Base-by-base conservation (phyloP, 495 filamentous ascomycete genomes). In the Aspergillus steynii region DNA sequence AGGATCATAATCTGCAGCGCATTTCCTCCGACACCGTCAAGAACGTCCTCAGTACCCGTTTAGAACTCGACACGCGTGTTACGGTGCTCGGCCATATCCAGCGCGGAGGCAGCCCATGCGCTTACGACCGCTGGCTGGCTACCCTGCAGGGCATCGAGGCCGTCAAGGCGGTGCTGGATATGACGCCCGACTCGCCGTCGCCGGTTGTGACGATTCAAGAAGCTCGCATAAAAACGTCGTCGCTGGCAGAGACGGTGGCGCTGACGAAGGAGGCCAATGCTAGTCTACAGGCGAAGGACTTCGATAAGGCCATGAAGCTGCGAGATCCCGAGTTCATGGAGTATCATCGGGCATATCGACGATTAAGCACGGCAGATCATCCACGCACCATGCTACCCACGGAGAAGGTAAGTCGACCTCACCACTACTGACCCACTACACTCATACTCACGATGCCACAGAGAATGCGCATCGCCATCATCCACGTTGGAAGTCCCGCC, bases 61-160 rank as follows among this genome's bases (percentile, higher is more conserved):
- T 95, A 12, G 85, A 81, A 20, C 81, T 98, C 46, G 94, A 98
- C 69, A 97, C 95, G 12, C 82, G 94, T 62, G 90, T 96, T 66
- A 97, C 94, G 0, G 96, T 94, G 2, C 84, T 98, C 7, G 94
- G 94, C 6, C 94, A 98, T 68, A 93, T 96, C 12, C 94, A 98
- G 73, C 83, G 94, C 70, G 94, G 94, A 65, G 94, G 94, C 15
- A 84, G 86, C 6, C 89, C 94, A 4, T 92, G 91, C 62, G 91
- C 93, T 3, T 97, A 96, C 69, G 94, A 98, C 76, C 86, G 94
- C 57, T 93, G 92, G 84, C 84, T 98, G 3, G 87, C 90, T 1
- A 97, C 94, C 0, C 74, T 97, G 15, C 94, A 98, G 71, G 94
- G 94, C 64, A 91, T 94, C 1, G 93, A 97, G 74, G 94, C 95